Evolutionary conservation across 1,284 basidiomycete genomes (phyloP), one percentile per base, ranked within the genome.

Genomic region (Meira miltonrushii): DNA sequence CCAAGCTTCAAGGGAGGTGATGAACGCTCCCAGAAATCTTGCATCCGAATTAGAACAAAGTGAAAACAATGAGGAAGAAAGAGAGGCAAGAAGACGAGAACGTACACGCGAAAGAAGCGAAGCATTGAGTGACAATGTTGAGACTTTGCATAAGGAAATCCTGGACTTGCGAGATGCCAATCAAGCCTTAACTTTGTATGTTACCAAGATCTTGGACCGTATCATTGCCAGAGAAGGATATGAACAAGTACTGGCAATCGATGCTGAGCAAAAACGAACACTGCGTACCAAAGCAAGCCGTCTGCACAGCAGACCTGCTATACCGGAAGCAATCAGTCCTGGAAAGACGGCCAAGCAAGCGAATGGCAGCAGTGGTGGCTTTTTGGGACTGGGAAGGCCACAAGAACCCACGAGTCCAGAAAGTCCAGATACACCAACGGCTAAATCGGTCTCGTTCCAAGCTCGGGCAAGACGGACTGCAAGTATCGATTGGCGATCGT

Each of bases 201-300:
- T 92, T 17, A 91, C 89, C 57, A 96, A 95, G 82, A 95, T 96
- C 71, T 88, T 96, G 70, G 91, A 96, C 81, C 86, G 92, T 56
- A 94, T 96, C 77, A 91, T 94, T 64, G 85, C 90, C 2, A 86
- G 90, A 75, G 91, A 93, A 79, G 92, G 91, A 33, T 94, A 91
- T 79, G 92, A 96, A 79, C 89, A 92, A 70, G 87, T 96, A 56
- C 84, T 95, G 28, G 88, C 92, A 21, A 85, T 85, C 51, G 92
- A 95, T 78, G 55, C 84, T 84, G 69, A 82, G 81, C 44, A 82
- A 53, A 68, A 51, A 23, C 15, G 47, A 12, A 59, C 62, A 21
- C 46, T 15, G 59, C 58, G 33, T 51, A 59, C 63, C 28, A 33
- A 33, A 33, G 28, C 28, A 33, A 33, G 28, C 28, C 28, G 28